Evolutionary conservation across 73 alveolate genomes (phyloP).

Genomic region (Paramecium caudatum): DNA sequence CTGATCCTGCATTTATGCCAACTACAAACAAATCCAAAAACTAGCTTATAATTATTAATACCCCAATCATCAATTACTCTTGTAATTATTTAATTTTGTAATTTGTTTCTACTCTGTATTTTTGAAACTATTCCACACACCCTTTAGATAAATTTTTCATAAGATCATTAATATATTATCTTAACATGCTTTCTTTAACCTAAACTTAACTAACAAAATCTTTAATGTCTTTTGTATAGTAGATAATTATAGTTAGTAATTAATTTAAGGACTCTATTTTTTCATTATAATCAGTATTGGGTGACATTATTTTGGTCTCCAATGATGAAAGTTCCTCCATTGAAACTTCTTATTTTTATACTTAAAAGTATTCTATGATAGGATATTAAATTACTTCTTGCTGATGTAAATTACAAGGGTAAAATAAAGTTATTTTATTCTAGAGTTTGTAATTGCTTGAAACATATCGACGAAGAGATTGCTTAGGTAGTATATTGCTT

Average conservation of each 20-base stretch:
- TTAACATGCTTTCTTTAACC: constrained; percentile 22
- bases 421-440: too few species aligned
- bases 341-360: neutral
- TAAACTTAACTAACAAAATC: neutral
- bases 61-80: neutral
- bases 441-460: too few species aligned
- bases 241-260: neutral
- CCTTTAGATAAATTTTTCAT: neutral
- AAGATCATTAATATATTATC: neutral
- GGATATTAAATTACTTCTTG: neutral
- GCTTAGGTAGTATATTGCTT: neutral
- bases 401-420: too few species aligned
- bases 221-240: neutral
- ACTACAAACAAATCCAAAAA: neutral
- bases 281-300: neutral
- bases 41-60: neutral
- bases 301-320: constrained; percentile 17
- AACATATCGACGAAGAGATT: too few species aligned
- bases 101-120: neutral
- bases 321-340: neutral
- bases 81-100: neutral
- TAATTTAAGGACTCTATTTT: neutral
- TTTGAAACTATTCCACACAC: neutral
- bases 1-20: neutral
- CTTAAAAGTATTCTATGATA: neutral